Percentiles rank a stretch among this genome's conserved stretches.
These are phyloP conservation scores for Sporothrix euskadiensis DNA, from an alignment of 2,329 filamentous ascomycete species.

Conservation along the genomic window DNA sequence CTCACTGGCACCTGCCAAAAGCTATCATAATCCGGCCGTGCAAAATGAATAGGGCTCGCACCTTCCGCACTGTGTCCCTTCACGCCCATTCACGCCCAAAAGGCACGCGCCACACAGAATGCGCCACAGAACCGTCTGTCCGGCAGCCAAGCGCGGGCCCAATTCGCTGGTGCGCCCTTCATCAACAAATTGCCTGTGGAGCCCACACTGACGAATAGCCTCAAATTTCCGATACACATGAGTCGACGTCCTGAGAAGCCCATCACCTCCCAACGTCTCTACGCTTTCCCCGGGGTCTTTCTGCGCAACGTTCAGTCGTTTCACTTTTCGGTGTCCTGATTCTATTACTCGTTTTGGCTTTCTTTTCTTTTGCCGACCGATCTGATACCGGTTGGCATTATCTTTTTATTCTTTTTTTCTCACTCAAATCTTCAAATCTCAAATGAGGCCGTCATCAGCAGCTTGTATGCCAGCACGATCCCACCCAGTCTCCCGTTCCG, in stretches of 20 bases:
- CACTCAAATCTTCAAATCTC: neutral
- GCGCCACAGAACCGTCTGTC: constrained; percentile 12
- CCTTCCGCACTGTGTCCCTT: neutral
- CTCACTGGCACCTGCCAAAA: constrained; percentile 15
- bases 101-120: neutral
- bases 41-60: neutral
- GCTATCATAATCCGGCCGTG: constrained; percentile 19
- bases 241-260: constrained; percentile 4
- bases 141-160: neutral
- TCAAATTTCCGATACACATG: constrained; percentile 26
- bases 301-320: constrained; percentile 2
- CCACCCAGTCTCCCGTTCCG: constrained; percentile 24
- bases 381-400: neutral
- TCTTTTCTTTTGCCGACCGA: neutral
- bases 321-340: neutral
- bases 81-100: too few relatives aligned
- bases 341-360: neutral
- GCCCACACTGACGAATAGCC: constrained; percentile 25
- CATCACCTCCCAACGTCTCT: neutral
- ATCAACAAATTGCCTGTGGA: constrained; percentile 21
- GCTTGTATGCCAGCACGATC: constrained; percentile 29
- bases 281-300: constrained; percentile 18
- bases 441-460: constrained; percentile 31
- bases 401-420: neutral
- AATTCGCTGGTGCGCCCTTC: constrained; percentile 8